Evolutionary conservation across 2,329 filamentous ascomycete genomes (phyloP), one percentile per base, ranked within the genome.

Genomic region (Metarhizium album): DNA sequence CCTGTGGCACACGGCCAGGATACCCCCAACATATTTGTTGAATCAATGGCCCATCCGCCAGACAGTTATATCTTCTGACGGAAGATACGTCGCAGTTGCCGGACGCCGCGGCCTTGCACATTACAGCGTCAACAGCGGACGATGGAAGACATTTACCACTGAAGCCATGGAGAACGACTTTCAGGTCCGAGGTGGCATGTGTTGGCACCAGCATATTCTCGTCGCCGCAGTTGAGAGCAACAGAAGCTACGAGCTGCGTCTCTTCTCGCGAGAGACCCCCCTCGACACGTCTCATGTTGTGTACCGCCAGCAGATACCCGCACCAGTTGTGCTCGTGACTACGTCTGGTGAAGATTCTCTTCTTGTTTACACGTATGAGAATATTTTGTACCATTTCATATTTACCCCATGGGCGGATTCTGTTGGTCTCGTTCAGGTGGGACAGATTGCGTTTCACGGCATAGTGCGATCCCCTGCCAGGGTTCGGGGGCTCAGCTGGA

Each of bases 361-460:
- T 27, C 78, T 98, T 31, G 91, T 96, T 11, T 98, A 98, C 66
- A 98, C 93, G 0, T 90, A 95, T 64, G 91, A 97, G 64, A 98
- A 98, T 65, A 78, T 94, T 11, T 76, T 98, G 16, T 93, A 96
- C 62, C 93, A 98, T 65, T 98, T 90, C 65, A 83, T 98, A 53
- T 91, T 98, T 56, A 83, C 87, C 0, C 78, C 82, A 0, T 76
- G 81, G 22, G 75, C 79, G n/a, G 83, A 76, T 16, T 72, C 83
- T 22, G 79, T 95, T 33, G 84, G 83, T 42, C 76, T 97, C 29
- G 80, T 95, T 6, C 90, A 95, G 63, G 90, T 97, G n/a, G 93
- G 94, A 9, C 93, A 97, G 65, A 98, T 98, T 61, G 91, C 89
- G 13, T 93, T 98, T 59, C 87, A 98, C 65, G 93, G 93, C 45